Conservation (phyloP, 176 grass and related monocot species). For the Thalia dealbata region DNA sequence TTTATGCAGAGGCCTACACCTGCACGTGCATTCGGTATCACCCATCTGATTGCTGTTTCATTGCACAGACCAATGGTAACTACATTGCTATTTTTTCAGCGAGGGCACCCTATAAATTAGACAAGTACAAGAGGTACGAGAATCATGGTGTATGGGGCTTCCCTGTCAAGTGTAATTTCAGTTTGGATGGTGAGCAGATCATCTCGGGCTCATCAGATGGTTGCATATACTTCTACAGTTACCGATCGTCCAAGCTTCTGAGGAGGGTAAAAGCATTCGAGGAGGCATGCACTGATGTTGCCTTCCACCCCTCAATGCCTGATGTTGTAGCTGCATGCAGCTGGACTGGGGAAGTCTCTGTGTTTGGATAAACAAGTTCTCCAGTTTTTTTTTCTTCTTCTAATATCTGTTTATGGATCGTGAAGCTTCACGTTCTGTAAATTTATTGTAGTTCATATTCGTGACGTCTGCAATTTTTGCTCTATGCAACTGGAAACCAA, state of each 20-base stretch:
- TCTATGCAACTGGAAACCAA: too few species aligned
- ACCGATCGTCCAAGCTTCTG: constrained; percentile 37
- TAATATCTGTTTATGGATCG: background rate
- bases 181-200: constrained; percentile 44
- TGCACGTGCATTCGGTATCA: constrained; percentile 82
- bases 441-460: too few species aligned
- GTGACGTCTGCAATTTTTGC: too few species aligned
- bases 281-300: constrained; percentile 55
- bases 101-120: constrained; percentile 55
- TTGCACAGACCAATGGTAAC: constrained; percentile 87
- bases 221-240: constrained; percentile 58
- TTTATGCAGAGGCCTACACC: constrained; percentile 83
- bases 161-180: constrained; percentile 75
- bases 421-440: background rate
- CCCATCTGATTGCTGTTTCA: constrained; percentile 62
- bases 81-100: constrained; percentile 72
- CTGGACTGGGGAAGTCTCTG: constrained; percentile 63
- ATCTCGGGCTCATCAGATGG: constrained; percentile 81
- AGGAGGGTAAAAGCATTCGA: constrained; percentile 59
- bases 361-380: constrained; percentile 45
- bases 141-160: constrained; percentile 82
- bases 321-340: constrained; percentile 74
- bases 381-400: background rate
- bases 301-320: constrained; percentile 52
- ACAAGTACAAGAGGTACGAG: constrained; percentile 68